Conservation (phyloP, 2,329 filamentous ascomycete genomes). For the Juglanconis sp. region DNA sequence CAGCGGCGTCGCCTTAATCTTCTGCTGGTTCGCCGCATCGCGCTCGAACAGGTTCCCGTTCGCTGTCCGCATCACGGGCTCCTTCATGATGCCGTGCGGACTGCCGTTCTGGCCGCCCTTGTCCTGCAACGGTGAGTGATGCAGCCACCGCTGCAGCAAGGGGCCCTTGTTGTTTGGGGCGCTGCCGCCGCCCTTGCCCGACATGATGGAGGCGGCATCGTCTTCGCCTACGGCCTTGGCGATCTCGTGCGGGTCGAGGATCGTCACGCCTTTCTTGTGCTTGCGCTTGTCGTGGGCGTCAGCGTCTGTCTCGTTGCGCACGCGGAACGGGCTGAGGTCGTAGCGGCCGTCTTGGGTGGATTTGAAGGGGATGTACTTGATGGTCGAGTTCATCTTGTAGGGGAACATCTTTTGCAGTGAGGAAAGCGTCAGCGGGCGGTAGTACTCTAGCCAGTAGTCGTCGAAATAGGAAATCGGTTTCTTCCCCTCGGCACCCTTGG, state of each 20-base stretch:
- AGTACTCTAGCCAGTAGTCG: slow-evolving; percentile 98
- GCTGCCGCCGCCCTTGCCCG: slow-evolving; percentile 31
- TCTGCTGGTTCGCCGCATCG: slow-evolving; percentile 24
- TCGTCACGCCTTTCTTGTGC: slow-evolving; percentile 65
- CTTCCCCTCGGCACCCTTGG: slow-evolving; percentile 36
- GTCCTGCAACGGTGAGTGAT: slow-evolving; percentile 38
- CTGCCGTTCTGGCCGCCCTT: slow-evolving; percentile 21
- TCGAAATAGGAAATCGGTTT: slow-evolving; percentile 64
- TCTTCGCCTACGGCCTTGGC: slow-evolving; percentile 34
- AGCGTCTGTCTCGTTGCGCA: slow-evolving; percentile 56
- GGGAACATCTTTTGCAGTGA: slow-evolving; percentile 90
- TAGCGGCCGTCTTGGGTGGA: slow-evolving; percentile 70
- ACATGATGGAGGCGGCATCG: slow-evolving; percentile 36
- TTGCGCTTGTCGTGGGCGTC: slow-evolving; percentile 60
- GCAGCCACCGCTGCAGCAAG: slow-evolving; percentile 61
- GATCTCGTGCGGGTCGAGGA: slow-evolving; percentile 56
- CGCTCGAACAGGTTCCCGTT: slow-evolving; percentile 20
- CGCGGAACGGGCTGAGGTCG: slow-evolving; percentile 84
- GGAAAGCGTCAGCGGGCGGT: slow-evolving; percentile 81
- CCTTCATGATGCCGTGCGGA: slow-evolving; percentile 57
- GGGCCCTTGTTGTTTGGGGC: slow-evolving; percentile 42
- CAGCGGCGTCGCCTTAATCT: slow-evolving; percentile 55
- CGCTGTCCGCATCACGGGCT: slow-evolving; percentile 26
- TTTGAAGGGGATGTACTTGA: slow-evolving; percentile 76
- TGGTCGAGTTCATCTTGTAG: slow-evolving; percentile 86